Percentiles rank a stretch among this genome's conserved stretches.
phyloP scores from a whole-genome alignment of 768 basidiomycete genomes.

The Suillus spraguei region DNA sequence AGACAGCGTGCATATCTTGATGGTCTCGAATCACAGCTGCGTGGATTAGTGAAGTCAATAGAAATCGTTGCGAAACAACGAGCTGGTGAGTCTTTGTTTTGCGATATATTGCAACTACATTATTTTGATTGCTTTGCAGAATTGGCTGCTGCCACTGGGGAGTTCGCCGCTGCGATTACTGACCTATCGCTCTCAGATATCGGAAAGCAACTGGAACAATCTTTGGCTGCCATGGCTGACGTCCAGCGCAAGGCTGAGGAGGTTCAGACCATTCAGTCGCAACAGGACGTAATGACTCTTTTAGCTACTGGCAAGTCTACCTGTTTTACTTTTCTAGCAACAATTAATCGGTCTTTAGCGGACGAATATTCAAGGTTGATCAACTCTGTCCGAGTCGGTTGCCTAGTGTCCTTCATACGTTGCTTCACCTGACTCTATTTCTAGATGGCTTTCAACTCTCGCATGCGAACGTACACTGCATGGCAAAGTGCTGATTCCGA shows the following conservation, averaged over 20 bases:
- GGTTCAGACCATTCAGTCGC: constrained; percentile 70
- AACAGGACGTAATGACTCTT: constrained; percentile 80
- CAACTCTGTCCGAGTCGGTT: constrained; percentile 77
- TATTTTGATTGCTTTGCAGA: constrained; percentile 44
- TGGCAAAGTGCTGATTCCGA: constrained; percentile 86
- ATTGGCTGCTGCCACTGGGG: constrained; percentile 66
- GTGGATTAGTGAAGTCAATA: constrained; percentile 84
- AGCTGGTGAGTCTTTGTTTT: constrained; percentile 47
- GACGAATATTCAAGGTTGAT: constrained; percentile 96
- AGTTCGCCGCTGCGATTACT: constrained; percentile 73
- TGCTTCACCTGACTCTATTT: constrained; percentile 7
- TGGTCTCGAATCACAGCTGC: constrained; percentile 86
- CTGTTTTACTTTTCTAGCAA: constrained; percentile 1
- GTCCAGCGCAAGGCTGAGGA: constrained; percentile 78
- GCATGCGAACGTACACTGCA: constrained; percentile 77
- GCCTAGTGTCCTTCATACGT: neutral
- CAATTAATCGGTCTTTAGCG: constrained; percentile 37
- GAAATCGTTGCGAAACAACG: constrained; percentile 85
- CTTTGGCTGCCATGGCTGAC: constrained; percentile 70
- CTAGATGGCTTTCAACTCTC: constrained; percentile 85
- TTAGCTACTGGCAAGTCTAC: constrained; percentile 64
- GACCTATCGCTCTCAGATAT: constrained; percentile 80
- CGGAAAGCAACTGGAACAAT: constrained; percentile 68
- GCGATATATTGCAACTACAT: neutral
- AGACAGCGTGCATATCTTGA: constrained; percentile 84